phyloP scores from a whole-genome alignment of 768 basidiomycete genomes.

The Suillus placidus region DNA sequence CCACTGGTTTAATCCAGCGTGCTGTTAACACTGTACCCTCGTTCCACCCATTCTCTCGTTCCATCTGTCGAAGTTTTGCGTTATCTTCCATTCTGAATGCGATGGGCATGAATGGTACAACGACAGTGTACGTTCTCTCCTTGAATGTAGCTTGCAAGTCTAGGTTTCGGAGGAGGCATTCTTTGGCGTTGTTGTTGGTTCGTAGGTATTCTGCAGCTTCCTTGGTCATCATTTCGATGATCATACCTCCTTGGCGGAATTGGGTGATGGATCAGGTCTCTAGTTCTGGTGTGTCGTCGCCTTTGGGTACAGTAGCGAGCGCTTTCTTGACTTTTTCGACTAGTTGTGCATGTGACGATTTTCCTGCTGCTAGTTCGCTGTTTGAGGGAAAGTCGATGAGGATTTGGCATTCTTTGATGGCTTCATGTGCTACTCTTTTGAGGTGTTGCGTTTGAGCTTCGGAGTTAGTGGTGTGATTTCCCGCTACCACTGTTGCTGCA shows the following conservation, averaged over 20 bases:
- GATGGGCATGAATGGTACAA: conserved; percentile 28
- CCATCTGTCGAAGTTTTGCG: conserved; percentile 9
- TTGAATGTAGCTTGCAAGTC: conserved; percentile 8
- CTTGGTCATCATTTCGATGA: conserved; percentile 18
- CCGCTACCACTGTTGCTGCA: background rate
- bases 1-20: conserved; percentile 31
- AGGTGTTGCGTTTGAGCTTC: background rate
- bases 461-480: background rate
- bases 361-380: background rate
- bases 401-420: background rate
- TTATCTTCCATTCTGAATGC: conserved; percentile 14
- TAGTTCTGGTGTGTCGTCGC: background rate
- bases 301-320: background rate
- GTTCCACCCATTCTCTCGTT: conserved; percentile 18
- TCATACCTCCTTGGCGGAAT: conserved; percentile 17
- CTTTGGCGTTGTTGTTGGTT: background rate
- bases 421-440: background rate
- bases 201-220: conserved; percentile 23
- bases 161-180: conserved; percentile 10
- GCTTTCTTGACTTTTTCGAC: conserved; percentile 1
- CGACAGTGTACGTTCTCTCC: conserved; percentile 7
- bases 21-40: conserved; percentile 13
- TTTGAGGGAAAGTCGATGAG: conserved; percentile 1
- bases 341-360: background rate
- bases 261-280: background rate